Percentiles rank a stretch among this genome's conserved stretches.
Conservation (phyloP, 768 basidiomycete genomes). For the Trametes gibbosa region DNA sequence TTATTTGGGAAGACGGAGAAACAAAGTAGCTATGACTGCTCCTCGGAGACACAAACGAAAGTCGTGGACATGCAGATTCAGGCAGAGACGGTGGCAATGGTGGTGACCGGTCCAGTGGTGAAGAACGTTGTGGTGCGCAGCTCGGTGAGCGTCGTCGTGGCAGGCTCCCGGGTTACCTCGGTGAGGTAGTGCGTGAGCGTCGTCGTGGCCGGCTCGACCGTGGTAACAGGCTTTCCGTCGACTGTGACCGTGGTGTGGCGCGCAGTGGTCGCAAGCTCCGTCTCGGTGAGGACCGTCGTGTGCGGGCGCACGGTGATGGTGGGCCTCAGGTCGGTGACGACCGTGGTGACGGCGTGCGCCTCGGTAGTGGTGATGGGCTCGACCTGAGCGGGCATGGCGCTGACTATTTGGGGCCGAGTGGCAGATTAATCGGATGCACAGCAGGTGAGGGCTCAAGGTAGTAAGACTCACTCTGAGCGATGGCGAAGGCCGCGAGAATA, state of each 20-base stretch:
- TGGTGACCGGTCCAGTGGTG: not conserved
- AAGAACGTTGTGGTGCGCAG: not conserved
- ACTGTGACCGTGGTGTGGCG: not conserved
- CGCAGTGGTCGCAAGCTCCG: no score
- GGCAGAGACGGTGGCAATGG: not conserved
- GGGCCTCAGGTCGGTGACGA: not conserved
- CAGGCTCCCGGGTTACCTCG: not conserved
- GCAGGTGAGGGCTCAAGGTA: not conserved
- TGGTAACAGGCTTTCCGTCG: not conserved
- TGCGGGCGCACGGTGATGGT: not conserved
- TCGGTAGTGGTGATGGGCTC: not conserved
- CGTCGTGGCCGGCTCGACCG: not conserved
- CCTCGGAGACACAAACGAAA: no score
- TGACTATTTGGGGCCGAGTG: not conserved
- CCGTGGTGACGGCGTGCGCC: not conserved
- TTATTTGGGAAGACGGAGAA: no score
- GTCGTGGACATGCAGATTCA: no score
- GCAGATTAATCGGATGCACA: not conserved
- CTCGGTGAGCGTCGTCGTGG: not conserved
- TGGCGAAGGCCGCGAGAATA: slow-evolving; percentile 1
- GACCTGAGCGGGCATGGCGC: not conserved
- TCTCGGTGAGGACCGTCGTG: not conserved
- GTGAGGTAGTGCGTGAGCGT: not conserved
- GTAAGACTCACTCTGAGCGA: not conserved
- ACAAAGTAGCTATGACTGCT: no score